Percentiles rank a stretch among this genome's conserved stretches.
phyloP scores from a whole-genome alignment of 345 rosid species.

The Diplotaxis tenuifolia region DNA sequence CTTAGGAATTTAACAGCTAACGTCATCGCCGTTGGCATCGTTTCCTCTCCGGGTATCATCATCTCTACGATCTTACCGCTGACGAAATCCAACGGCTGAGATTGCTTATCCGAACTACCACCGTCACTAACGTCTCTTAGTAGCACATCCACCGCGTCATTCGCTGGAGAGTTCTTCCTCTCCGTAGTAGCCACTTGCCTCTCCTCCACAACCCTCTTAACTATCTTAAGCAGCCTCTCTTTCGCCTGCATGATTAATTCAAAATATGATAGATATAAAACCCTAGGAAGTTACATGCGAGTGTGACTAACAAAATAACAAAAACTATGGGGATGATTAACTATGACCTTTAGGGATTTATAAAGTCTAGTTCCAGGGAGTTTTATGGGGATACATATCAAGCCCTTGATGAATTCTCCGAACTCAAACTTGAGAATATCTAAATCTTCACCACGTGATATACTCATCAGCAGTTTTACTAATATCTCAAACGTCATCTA shows the following conservation, averaged over 20 bases:
- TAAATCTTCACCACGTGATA: constrained; percentile 67
- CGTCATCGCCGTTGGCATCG: constrained; percentile 86
- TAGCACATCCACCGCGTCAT: constrained; percentile 70
- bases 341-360: constrained; percentile 78
- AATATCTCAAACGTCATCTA: constrained; percentile 76
- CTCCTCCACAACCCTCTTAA: constrained; percentile 61
- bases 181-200: constrained; percentile 45
- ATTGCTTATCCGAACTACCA: constrained; percentile 51
- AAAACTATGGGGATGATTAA: background rate
- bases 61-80: constrained; percentile 76
- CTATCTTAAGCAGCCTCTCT: constrained; percentile 59
- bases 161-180: constrained; percentile 26
- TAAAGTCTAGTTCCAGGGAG: constrained; percentile 83
- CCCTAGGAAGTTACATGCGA: background rate
- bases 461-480: constrained; percentile 71
- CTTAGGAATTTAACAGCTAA: constrained; percentile 78
- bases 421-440: constrained; percentile 66
- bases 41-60: constrained; percentile 99
- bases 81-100: constrained; percentile 69
- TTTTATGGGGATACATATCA: constrained; percentile 86
- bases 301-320: background rate
- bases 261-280: background rate
- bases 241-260: constrained; percentile 59
- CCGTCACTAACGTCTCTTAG: constrained; percentile 45
- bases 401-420: constrained; percentile 82